phyloP scores from a whole-genome alignment of 306 rosid species.

The Cucumis melo region DNA sequence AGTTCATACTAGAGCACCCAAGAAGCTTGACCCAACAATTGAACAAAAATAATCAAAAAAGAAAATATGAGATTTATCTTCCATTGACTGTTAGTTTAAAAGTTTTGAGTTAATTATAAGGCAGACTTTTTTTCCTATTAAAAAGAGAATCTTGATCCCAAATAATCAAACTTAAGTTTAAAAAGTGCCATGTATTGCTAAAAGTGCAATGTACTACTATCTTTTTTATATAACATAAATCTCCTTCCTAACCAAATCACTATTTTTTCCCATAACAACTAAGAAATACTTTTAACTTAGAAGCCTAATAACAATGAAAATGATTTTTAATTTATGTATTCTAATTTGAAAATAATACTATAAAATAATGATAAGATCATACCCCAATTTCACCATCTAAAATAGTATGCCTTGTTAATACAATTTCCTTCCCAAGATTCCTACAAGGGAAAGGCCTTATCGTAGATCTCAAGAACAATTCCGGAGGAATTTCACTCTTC shows the following conservation, averaged over 20 bases:
- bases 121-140: too few species aligned
- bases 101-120: too few species aligned
- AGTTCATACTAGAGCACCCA: not conserved
- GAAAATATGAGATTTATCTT: not conserved
- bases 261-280: too few species aligned
- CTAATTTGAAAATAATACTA: not conserved
- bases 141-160: too few species aligned
- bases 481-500: slow-evolving; percentile 73
- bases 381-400: slow-evolving; percentile 76
- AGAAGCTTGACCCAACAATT: not conserved
- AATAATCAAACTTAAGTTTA: too few species aligned
- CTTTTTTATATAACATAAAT: too few species aligned
- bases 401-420: slow-evolving; percentile 77
- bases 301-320: too few species aligned
- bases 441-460: slow-evolving; percentile 59
- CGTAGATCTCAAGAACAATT: slow-evolving; percentile 61
- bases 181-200: too few species aligned
- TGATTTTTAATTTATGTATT: not conserved
- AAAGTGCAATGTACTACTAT: too few species aligned
- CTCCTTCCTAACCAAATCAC: too few species aligned
- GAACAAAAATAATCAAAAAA: not conserved
- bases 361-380: not conserved
- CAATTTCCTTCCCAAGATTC: slow-evolving; percentile 87
- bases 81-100: not conserved
- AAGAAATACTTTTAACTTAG: too few species aligned